phyloP scores from a whole-genome alignment of 805 yeast species.

The Saccharomycopsis lassenensis region DNA sequence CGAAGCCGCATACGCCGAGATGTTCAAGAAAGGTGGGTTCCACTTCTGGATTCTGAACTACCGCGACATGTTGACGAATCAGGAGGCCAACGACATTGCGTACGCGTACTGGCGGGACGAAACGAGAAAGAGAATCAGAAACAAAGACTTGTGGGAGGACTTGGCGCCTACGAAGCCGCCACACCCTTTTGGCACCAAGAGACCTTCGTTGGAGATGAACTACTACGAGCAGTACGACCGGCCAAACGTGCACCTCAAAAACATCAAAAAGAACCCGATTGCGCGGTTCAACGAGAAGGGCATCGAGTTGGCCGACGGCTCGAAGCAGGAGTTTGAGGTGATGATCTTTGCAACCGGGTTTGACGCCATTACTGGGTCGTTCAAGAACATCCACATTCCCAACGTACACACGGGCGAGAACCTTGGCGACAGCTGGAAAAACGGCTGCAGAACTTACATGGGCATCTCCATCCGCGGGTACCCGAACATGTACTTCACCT shows the following conservation, averaged over 20 bases:
- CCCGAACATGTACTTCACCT: constrained; percentile 25
- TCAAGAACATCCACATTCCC: constrained; percentile 19
- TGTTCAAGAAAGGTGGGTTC: constrained; percentile 22
- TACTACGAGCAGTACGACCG: constrained; percentile 18
- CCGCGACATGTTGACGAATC: constrained; percentile 15
- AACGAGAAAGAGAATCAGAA: constrained; percentile 16
- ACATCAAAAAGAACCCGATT: constrained; percentile 19
- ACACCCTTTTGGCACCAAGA: constrained; percentile 19
- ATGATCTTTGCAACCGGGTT: constrained; percentile 20
- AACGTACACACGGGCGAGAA: constrained; percentile 17
- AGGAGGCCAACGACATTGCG: constrained; percentile 17
- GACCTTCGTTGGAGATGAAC: constrained; percentile 19
- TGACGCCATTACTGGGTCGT: constrained; percentile 23
- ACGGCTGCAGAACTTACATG: constrained; percentile 20
- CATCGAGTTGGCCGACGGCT: constrained; percentile 15
- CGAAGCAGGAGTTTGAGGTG: constrained; percentile 17
- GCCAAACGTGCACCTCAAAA: constrained; percentile 20
- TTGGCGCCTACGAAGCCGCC: constrained; percentile 19
- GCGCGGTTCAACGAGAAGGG: constrained; percentile 18
- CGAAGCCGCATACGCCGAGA: constrained; percentile 4
- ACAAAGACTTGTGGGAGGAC: constrained; percentile 14
- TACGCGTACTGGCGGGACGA: constrained; percentile 18
- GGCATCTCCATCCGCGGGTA: constrained; percentile 22
- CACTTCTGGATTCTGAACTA: constrained; percentile 22
- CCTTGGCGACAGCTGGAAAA: constrained; percentile 15